These are phyloP conservation scores for Vinca major DNA, from an alignment of 305 asterid genomes.

Conservation along the genomic window DNA sequence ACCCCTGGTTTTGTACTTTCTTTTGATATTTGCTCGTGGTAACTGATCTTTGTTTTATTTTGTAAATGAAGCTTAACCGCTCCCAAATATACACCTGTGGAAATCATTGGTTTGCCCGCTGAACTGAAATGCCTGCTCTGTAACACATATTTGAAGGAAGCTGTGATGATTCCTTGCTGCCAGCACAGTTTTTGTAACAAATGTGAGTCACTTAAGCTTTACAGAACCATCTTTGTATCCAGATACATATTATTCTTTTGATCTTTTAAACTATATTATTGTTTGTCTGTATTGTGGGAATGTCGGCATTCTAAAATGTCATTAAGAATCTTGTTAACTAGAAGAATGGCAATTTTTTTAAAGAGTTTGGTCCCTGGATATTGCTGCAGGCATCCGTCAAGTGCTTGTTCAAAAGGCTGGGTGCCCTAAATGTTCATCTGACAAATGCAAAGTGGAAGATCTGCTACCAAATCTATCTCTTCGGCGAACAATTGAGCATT, in stretches of 20 bases:
- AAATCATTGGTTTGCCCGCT: constrained; percentile 36
- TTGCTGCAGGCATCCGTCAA: constrained; percentile 49
- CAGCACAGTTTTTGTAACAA: constrained; percentile 86
- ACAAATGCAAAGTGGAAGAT: constrained; percentile 45
- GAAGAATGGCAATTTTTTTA: background rate
- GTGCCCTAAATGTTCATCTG: constrained; percentile 77
- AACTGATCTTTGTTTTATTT: constrained; percentile 22
- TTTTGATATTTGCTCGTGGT: constrained; percentile 10
- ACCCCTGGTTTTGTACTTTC: background rate
- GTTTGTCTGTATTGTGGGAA: background rate
- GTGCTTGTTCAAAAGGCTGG: constrained; percentile 54
- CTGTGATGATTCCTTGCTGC: constrained; percentile 96
- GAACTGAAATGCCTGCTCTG: constrained; percentile 74
- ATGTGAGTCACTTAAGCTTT: constrained; percentile 50
- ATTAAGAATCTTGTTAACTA: background rate
- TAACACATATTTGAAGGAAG: constrained; percentile 64
- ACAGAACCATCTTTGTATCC: background rate
- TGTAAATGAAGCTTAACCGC: constrained; percentile 29
- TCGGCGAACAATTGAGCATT: constrained; percentile 61
- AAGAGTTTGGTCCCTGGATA: background rate
- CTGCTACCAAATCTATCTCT: constrained; percentile 76
- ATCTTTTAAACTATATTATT: background rate
- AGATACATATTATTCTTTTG: constrained; percentile 1
- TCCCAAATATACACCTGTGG: constrained; percentile 32
- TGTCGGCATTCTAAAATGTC: constrained; percentile 1